These are phyloP conservation scores for Pseudocercospora musae DNA, from an alignment of 2,329 filamentous ascomycete species.

Conservation along the genomic window DNA sequence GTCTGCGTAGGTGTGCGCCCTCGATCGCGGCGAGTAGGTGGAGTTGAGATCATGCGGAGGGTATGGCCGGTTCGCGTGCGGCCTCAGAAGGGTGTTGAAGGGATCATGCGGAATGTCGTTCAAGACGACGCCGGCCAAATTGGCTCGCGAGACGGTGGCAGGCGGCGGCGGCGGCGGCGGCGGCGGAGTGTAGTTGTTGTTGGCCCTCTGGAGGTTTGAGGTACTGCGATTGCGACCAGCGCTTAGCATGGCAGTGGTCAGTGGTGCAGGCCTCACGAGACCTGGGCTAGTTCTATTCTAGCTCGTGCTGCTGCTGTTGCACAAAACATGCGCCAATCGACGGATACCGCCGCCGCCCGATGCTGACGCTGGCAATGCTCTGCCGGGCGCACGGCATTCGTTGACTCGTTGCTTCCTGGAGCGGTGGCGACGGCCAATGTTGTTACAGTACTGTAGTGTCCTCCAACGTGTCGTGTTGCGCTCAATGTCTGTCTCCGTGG, in stretches of 20 bases:
- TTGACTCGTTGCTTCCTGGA: background rate
- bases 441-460: no score
- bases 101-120: background rate
- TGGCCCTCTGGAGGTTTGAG: background rate
- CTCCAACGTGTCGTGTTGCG: no score
- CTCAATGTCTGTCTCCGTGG: background rate
- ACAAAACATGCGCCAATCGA: background rate
- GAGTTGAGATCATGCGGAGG: background rate
- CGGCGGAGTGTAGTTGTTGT: conserved; percentile 1
- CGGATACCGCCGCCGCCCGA: background rate
- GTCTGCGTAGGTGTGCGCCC: background rate
- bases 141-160: background rate
- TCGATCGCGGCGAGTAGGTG: conserved; percentile 1
- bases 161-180: no score
- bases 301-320: background rate
- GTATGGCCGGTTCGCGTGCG: conserved; percentile 1
- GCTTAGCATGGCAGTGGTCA: conserved; percentile 1
- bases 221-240: background rate
- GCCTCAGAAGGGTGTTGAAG: background rate
- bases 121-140: background rate
- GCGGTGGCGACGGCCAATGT: background rate
- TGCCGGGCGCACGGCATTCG: background rate
- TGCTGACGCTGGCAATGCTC: background rate
- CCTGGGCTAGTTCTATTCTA: background rate
- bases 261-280: background rate